Percentiles rank a stretch among this genome's conserved stretches.
These are phyloP conservation scores for Graphium sp. DNA, from an alignment of 2,329 filamentous ascomycete species.

Conservation along the genomic window DNA sequence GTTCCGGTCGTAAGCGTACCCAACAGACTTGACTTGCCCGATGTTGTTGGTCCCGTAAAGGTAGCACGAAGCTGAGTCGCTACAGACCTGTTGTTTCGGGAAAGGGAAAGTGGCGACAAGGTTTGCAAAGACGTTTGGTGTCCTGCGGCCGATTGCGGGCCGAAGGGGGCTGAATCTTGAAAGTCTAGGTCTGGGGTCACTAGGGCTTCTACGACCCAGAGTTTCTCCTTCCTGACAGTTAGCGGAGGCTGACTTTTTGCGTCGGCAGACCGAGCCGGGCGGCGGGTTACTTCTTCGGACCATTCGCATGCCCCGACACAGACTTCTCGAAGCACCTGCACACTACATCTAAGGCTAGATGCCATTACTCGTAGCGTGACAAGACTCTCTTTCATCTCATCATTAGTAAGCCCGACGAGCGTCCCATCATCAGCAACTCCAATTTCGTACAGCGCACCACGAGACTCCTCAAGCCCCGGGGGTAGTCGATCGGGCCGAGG, in stretches of 20 bases:
- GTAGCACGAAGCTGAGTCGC: conserved; percentile 73
- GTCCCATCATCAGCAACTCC: conserved; percentile 90
- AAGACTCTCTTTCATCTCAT: conserved; percentile 86
- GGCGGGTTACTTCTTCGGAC: conserved; percentile 29
- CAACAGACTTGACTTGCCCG: conserved; percentile 81
- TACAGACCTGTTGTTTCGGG: conserved; percentile 20
- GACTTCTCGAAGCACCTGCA: conserved; percentile 68
- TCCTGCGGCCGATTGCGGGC: conserved; percentile 7
- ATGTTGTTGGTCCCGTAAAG: conserved; percentile 74
- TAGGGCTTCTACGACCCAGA: conserved; percentile 83
- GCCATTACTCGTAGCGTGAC: conserved; percentile 80
- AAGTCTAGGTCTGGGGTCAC: conserved; percentile 55
- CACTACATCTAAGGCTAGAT: conserved; percentile 71
- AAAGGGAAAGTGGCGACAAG: neutral
- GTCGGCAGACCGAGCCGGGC: too few relatives aligned
- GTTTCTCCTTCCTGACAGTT: conserved; percentile 24
- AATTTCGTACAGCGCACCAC: conserved; percentile 89
- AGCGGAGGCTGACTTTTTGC: conserved; percentile 5
- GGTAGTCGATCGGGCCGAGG: conserved; percentile 40
- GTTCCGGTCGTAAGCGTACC: conserved; percentile 78
- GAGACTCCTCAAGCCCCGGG: conserved; percentile 78
- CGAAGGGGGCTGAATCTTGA: too few relatives aligned
- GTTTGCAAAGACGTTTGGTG: too few relatives aligned
- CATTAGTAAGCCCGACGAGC: conserved; percentile 70
- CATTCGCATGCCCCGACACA: conserved; percentile 75